Evolutionary conservation across 1,139 yeast species (phyloP).

Genomic region (Yamadazyma triangularis): DNA sequence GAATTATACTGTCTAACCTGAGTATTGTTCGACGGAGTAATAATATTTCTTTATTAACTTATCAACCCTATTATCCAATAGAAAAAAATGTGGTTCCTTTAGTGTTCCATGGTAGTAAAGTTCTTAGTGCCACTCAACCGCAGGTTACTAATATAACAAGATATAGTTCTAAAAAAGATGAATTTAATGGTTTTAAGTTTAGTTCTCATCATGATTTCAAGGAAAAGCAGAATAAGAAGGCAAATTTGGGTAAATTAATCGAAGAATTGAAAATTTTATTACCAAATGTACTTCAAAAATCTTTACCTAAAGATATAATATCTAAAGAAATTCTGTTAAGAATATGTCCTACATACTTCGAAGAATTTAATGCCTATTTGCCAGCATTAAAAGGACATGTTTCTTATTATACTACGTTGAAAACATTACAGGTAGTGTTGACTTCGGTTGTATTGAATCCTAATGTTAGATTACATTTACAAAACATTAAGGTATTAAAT

Average conservation of each 20-base stretch:
- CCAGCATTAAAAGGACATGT: constrained; percentile 61
- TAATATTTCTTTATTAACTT: too few relatives aligned
- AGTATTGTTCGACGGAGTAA: too few relatives aligned
- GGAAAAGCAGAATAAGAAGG: too few relatives aligned
- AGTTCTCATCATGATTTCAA: too few relatives aligned
- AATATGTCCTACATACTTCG: constrained; percentile 56
- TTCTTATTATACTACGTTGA: constrained; percentile 51
- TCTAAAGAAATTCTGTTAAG: constrained; percentile 53
- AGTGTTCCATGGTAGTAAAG: too few relatives aligned
- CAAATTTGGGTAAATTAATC: constrained; percentile 60
- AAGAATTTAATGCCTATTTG: constrained; percentile 44
- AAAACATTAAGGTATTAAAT: constrained; percentile 25
- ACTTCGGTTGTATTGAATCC: constrained; percentile 53
- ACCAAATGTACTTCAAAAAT: constrained; percentile 50
- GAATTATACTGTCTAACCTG: too few relatives aligned
- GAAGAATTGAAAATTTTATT: constrained; percentile 48
- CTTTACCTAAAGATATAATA: constrained; percentile 47
- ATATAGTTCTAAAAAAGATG: too few relatives aligned
- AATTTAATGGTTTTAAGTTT: too few relatives aligned
- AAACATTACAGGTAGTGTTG: constrained; percentile 50
- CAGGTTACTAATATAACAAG: too few relatives aligned
- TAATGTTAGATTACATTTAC: constrained; percentile 46
- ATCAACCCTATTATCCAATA: too few relatives aligned
- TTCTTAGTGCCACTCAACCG: too few relatives aligned
- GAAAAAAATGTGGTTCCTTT: too few relatives aligned